phyloP scores from a whole-genome alignment of 2,329 filamentous ascomycete species.

The Aspergillus luchuensis region DNA sequence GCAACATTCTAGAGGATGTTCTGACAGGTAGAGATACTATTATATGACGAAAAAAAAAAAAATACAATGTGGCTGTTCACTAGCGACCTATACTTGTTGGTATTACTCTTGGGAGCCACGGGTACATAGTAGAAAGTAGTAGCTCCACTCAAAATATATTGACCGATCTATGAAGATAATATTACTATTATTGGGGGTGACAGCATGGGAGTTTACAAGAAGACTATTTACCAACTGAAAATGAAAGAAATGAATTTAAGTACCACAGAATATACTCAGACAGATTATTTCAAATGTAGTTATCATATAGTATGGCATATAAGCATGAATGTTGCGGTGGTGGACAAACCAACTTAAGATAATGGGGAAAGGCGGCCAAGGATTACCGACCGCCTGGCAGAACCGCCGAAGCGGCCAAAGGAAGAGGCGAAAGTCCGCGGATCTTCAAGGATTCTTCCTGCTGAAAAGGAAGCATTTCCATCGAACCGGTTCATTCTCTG shows the following conservation, averaged over 20 bases:
- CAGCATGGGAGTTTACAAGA: too few species aligned
- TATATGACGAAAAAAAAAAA: too few species aligned
- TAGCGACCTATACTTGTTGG: not conserved
- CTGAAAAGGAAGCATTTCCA: not conserved
- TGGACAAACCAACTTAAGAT: too few species aligned
- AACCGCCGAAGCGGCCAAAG: not conserved
- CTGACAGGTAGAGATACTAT: not conserved
- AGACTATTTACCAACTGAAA: too few species aligned
- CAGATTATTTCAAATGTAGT: too few species aligned
- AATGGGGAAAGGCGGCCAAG: not conserved
- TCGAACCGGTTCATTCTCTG: not conserved
- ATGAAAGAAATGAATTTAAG: too few species aligned
- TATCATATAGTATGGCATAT: too few species aligned
- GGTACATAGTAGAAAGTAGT: not conserved
- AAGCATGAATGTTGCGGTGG: too few species aligned
- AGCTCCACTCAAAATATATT: not conserved
- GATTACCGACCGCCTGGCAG: conserved; percentile 10
- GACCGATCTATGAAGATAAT: not conserved
- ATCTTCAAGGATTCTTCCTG: not conserved
- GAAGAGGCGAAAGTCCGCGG: not conserved
- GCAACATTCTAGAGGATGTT: not conserved
- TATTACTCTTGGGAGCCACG: not conserved
- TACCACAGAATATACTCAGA: too few species aligned
- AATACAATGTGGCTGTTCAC: not conserved
- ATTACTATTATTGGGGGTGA: not conserved